Evolutionary conservation across 768 basidiomycete species (phyloP).

Genomic region (Sarcomyxa edulis): DNA sequence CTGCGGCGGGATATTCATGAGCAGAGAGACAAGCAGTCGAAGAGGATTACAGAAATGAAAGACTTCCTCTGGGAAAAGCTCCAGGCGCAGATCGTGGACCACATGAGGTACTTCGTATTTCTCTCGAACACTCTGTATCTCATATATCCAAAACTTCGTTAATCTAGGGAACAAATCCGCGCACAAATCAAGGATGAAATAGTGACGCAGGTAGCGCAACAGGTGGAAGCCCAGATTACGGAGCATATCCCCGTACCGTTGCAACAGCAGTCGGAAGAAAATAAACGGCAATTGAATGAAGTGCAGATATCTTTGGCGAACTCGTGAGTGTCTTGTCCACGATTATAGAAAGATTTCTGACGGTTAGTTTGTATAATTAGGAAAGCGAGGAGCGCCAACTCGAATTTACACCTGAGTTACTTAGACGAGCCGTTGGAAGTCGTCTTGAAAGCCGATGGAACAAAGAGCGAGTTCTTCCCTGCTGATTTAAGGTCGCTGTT

Average conservation of each 20-base stretch:
- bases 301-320: conserved; percentile 42
- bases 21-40: neutral
- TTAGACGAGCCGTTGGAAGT: conserved; percentile 38
- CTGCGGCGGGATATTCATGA: conserved; percentile 3
- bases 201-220: conserved; percentile 32
- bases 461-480: conserved; percentile 42
- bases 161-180: neutral
- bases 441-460: conserved; percentile 46
- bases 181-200: conserved; percentile 28
- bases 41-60: conserved; percentile 5
- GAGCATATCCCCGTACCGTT: conserved; percentile 45
- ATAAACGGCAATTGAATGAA: conserved; percentile 34
- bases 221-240: conserved; percentile 44
- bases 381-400: conserved; percentile 44
- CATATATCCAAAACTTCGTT: neutral
- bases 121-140: neutral
- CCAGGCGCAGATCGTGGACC: conserved; percentile 14
- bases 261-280: conserved; percentile 37
- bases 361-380: conserved; percentile 22
- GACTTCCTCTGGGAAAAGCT: conserved; percentile 18
- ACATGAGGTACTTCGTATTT: conserved; percentile 26
- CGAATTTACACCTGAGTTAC: conserved; percentile 31
- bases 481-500: conserved; percentile 44
- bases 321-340: conserved; percentile 36
- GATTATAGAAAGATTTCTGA: conserved; percentile 1